Percentiles rank a stretch among this genome's conserved stretches.
Evolutionary conservation across 495 filamentous ascomycete genomes (phyloP).

Genomic region (Talaromyces stipitatus): DNA sequence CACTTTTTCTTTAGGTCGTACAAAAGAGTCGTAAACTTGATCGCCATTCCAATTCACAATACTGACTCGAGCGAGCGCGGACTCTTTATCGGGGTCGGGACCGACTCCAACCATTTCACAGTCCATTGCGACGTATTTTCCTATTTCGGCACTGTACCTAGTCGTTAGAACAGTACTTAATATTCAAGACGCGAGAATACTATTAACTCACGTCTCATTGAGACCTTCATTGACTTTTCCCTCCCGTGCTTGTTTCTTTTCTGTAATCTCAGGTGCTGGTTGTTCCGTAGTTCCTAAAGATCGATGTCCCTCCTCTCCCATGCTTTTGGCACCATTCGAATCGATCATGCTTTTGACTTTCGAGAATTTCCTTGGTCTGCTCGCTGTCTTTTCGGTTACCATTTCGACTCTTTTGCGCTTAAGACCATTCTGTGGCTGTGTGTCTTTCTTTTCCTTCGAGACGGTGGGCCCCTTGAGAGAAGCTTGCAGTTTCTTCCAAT

Average conservation of each 20-base stretch:
- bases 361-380: conserved; percentile 4
- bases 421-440: conserved; percentile 25
- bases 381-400: not conserved
- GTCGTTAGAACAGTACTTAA: conserved; percentile 8
- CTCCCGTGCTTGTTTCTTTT: conserved; percentile 13
- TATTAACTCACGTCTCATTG: conserved; percentile 32
- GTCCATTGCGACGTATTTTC: conserved; percentile 87
- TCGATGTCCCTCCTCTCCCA: conserved; percentile 3
- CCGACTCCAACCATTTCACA: conserved; percentile 98
- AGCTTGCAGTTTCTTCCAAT: conserved; percentile 71
- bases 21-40: conserved; percentile 87
- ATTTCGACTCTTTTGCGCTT: conserved; percentile 25
- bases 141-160: conserved; percentile 44
- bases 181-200: not conserved
- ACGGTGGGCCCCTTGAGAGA: conserved; percentile 47
- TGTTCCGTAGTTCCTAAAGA: not conserved
- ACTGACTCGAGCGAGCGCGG: conserved; percentile 72
- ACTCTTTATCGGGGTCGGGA: conserved; percentile 54
- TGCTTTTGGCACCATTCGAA: not conserved
- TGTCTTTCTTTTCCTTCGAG: conserved; percentile 26
- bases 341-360: conserved; percentile 8
- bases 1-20: conserved; percentile 65
- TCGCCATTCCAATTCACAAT: conserved; percentile 88
- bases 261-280: conserved; percentile 18
- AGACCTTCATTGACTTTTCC: conserved; percentile 46